A percentile compares a stretch with the other conserved stretches of the same genome.
These are phyloP conservation scores for Komagataea norvegica DNA, from an alignment of 1,139 yeast genomes.

Conservation along the genomic window DNA sequence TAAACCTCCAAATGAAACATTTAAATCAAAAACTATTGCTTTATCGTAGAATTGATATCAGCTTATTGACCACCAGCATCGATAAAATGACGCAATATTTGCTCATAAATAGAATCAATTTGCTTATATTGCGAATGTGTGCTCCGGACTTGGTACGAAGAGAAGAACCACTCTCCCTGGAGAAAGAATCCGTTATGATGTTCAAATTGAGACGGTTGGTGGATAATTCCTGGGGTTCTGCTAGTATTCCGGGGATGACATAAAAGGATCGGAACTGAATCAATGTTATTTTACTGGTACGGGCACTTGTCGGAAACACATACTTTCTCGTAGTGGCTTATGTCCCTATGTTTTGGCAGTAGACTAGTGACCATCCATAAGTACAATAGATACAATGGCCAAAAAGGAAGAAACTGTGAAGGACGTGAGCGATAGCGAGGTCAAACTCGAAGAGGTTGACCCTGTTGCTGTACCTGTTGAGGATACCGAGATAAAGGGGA, in stretches of 20 bases:
- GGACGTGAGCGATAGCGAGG: slow-evolving; percentile 12
- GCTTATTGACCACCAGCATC: slow-evolving; percentile 55
- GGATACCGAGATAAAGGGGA: slow-evolving; percentile 5
- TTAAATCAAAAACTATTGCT: not conserved
- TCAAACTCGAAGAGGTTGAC: slow-evolving; percentile 1
- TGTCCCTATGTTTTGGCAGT: no score
- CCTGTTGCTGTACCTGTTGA: not conserved
- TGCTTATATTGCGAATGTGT: slow-evolving; percentile 72
- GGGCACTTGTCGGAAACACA: no score
- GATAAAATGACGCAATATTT: slow-evolving; percentile 75
- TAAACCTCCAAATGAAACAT: slow-evolving; percentile 26
- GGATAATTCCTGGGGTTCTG: no score
- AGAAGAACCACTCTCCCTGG: no score
- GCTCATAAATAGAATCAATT: slow-evolving; percentile 71
- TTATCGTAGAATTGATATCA: slow-evolving; percentile 53
- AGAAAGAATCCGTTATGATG: no score
- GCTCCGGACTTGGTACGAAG: no score
- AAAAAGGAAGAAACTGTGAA: slow-evolving; percentile 7
- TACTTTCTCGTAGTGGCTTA: no score
- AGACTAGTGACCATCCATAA: no score
- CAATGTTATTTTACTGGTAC: no score
- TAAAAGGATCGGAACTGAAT: no score
- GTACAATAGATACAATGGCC: slow-evolving; percentile 6
- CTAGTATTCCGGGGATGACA: no score
- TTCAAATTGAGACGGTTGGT: no score